A percentile compares a stretch with the other conserved stretches of the same genome.
Evolutionary conservation across 768 basidiomycete species (phyloP).

Genomic region (Neoboletus subvelutipes): DNA sequence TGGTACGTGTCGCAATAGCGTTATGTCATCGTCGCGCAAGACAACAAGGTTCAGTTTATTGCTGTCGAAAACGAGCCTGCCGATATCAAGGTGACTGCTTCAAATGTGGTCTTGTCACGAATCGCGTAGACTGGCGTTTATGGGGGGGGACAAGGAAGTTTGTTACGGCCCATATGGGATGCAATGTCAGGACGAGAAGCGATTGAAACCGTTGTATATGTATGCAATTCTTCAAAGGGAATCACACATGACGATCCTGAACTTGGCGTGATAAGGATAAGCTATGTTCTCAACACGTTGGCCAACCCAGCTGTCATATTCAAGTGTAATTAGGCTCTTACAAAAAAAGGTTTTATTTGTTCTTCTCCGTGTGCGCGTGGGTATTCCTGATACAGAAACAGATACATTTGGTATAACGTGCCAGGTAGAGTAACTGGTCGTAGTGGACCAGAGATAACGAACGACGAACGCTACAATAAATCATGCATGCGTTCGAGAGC

Average conservation of each 20-base stretch:
- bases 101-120: constrained; percentile 43
- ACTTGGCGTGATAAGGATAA: neutral
- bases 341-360: neutral
- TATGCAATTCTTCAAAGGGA: neutral
- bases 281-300: neutral
- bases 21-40: constrained; percentile 57
- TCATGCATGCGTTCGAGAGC: neutral
- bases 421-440: neutral
- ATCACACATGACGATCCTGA: neutral
- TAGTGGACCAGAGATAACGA: too few relatives aligned
- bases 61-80: constrained; percentile 50
- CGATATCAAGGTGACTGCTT: constrained; percentile 52
- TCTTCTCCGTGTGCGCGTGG: neutral
- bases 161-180: neutral
- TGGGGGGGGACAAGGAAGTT: neutral
- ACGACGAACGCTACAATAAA: neutral
- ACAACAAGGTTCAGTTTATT: constrained; percentile 53
- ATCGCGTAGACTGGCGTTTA: constrained; percentile 12
- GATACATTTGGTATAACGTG: too few relatives aligned
- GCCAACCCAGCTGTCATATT: neutral
- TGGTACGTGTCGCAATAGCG: constrained; percentile 34
- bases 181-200: neutral
- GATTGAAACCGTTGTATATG: too few relatives aligned
- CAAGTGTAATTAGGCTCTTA: neutral
- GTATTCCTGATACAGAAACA: neutral